Percentiles rank a stretch among this genome's conserved stretches.
Evolutionary conservation across 192 early-diverging fungal species (phyloP).

Genomic region (Linnemannia schmuckeri): DNA sequence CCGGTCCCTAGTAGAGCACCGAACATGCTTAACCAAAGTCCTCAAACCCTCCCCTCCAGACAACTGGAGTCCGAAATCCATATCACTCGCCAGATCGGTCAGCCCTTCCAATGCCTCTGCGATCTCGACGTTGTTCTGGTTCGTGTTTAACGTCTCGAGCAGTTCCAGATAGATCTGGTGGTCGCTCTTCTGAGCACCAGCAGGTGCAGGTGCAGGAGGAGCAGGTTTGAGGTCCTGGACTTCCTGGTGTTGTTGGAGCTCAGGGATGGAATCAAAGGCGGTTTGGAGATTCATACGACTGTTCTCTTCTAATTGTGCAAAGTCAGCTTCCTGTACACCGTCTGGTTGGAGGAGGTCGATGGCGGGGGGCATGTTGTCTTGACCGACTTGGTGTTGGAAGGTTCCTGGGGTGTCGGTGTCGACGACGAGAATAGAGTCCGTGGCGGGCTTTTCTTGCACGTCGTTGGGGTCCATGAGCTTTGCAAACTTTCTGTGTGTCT

Average conservation of each 20-base stretch:
- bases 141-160: slow-evolving; percentile 36
- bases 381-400: slow-evolving; percentile 29
- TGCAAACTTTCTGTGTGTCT: slow-evolving; percentile 67
- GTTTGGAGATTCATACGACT: slow-evolving; percentile 42
- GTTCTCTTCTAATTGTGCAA: slow-evolving; percentile 18
- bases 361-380: slow-evolving; percentile 25
- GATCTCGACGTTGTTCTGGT: slow-evolving; percentile 18
- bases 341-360: slow-evolving; percentile 24
- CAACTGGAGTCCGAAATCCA: slow-evolving; percentile 68
- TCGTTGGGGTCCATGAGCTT: slow-evolving; percentile 63
- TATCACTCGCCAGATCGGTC: slow-evolving; percentile 67
- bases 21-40: slow-evolving; percentile 53
- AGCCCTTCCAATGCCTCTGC: slow-evolving; percentile 62
- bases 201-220: background rate
- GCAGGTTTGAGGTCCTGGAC: slow-evolving; percentile 14
- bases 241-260: slow-evolving; percentile 22
- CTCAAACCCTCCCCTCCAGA: slow-evolving; percentile 47
- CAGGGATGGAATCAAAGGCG: slow-evolving; percentile 43
- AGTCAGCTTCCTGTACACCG: background rate
- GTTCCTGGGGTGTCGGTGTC: slow-evolving; percentile 47
- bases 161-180: slow-evolving; percentile 53
- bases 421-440: slow-evolving; percentile 48
- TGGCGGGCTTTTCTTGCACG: slow-evolving; percentile 1
- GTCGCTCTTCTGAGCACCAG: slow-evolving; percentile 21
- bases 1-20: slow-evolving; percentile 21